These are phyloP conservation scores for Cystofilobasidium capitatum DNA, from an alignment of 768 basidiomycete genomes.

Conservation along the genomic window DNA sequence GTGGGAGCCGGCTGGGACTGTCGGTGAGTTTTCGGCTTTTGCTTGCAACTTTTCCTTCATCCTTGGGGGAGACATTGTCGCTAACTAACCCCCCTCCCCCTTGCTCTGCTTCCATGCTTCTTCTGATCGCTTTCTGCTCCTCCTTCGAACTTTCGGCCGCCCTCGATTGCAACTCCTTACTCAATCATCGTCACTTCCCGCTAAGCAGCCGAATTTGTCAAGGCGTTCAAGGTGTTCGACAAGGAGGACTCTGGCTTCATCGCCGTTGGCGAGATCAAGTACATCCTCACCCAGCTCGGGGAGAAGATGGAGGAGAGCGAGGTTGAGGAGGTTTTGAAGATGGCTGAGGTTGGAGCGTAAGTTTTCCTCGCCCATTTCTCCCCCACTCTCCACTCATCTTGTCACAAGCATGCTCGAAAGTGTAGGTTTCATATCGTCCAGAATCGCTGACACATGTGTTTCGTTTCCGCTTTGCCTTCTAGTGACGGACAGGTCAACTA, in stretches of 20 bases:
- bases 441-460: constrained; percentile 14
- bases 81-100: background rate
- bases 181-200: constrained; percentile 8
- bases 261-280: constrained; percentile 81
- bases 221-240: constrained; percentile 98
- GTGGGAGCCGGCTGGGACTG: background rate
- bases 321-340: constrained; percentile 94
- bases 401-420: background rate
- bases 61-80: no score
- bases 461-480: constrained; percentile 1
- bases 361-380: constrained; percentile 36
- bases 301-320: constrained; percentile 98
- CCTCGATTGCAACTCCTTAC: background rate
- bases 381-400: constrained; percentile 9
- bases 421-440: no score
- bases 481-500: constrained; percentile 98
- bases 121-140: background rate
- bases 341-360: constrained; percentile 80
- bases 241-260: constrained; percentile 88
- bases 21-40: background rate
- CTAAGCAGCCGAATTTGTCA: constrained; percentile 87
- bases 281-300: constrained; percentile 88
- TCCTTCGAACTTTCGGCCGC: constrained; percentile 8
- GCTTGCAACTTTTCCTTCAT: background rate
- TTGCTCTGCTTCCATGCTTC: constrained; percentile 3